A percentile compares a stretch with the other conserved stretches of the same genome.
phyloP scores from a whole-genome alignment of 371 early-diverging fungal genomes.

The Mucor circinelloides region DNA sequence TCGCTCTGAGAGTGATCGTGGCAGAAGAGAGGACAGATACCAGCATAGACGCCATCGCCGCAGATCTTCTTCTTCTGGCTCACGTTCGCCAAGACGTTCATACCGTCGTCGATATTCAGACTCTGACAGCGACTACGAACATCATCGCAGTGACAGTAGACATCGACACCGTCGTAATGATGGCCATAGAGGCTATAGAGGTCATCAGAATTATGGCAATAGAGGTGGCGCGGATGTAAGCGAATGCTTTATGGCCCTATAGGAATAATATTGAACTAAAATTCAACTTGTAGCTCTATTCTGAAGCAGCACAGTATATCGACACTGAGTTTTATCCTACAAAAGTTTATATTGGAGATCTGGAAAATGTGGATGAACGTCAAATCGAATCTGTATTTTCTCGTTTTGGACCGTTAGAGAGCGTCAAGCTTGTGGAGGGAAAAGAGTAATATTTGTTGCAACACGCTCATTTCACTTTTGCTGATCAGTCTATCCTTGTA shows the following conservation, averaged over 20 bases:
- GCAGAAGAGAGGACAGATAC: constrained; percentile 16
- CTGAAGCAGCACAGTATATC: constrained; percentile 58
- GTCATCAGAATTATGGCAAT: neutral
- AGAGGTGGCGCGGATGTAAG: constrained; percentile 27
- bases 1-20: constrained; percentile 40
- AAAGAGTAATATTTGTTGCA: constrained; percentile 46
- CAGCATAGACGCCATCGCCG: constrained; percentile 20
- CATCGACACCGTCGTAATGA: constrained; percentile 5
- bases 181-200: constrained; percentile 7
- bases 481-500: constrained; percentile 2
- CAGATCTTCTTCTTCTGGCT: constrained; percentile 33
- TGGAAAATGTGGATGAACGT: constrained; percentile 40
- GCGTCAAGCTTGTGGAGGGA: constrained; percentile 59
- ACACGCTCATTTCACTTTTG: neutral
- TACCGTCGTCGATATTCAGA: constrained; percentile 26
- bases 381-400: constrained; percentile 43
- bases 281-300: constrained; percentile 39
- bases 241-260: neutral
- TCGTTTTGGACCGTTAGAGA: constrained; percentile 56
- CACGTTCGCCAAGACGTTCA: constrained; percentile 26
- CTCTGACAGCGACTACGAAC: constrained; percentile 33
- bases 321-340: constrained; percentile 62
- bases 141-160: constrained; percentile 19
- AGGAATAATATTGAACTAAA: neutral
- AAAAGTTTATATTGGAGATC: constrained; percentile 60